Evolutionary conservation across 31 red algal genomes (phyloP).

Genomic region (Odonthalia washingtoniensis): DNA sequence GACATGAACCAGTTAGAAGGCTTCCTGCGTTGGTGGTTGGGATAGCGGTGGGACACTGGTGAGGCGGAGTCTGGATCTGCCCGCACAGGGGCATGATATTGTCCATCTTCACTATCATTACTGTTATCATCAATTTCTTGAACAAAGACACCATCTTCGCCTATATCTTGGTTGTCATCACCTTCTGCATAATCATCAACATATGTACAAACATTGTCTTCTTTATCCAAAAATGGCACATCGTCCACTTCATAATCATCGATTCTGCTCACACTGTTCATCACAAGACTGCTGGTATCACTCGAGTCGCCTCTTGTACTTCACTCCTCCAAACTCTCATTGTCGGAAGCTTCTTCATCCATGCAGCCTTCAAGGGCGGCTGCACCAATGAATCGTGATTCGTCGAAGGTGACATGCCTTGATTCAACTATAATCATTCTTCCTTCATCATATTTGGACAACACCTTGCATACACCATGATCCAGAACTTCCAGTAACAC

Average conservation of each 20-base stretch:
- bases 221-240: not conserved
- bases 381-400: not conserved
- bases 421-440: not conserved
- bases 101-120: not conserved
- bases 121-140: not conserved
- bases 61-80: not conserved
- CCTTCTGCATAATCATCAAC: not conserved
- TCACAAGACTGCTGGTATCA: not conserved
- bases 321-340: not conserved
- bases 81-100: not conserved
- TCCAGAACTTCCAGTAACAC: conserved; percentile 32
- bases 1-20: not conserved
- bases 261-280: not conserved
- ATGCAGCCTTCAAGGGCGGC: not conserved
- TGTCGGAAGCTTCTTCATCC: not conserved
- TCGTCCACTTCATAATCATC: not conserved
- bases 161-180: not conserved
- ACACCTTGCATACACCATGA: not conserved
- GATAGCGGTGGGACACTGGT: not conserved
- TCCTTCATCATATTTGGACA: not conserved
- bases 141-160: not conserved
- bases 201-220: not conserved
- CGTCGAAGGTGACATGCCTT: not conserved
- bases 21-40: not conserved
- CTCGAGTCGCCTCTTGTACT: not conserved